phyloP scores from a whole-genome alignment of 345 rosid species.

The Populus deltoides region DNA sequence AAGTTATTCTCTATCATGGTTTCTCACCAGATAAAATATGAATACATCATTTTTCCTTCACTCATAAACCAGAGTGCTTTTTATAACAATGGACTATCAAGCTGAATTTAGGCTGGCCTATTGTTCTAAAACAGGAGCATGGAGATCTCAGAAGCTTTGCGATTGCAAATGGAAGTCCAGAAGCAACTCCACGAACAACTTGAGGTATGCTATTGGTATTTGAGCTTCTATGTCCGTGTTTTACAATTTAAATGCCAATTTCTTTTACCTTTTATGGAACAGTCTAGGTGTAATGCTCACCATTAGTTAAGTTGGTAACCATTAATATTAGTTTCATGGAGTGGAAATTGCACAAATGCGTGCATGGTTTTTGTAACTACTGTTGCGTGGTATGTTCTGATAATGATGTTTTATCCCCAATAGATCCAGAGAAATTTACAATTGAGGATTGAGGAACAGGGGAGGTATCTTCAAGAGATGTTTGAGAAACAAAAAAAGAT shows the following conservation, averaged over 20 bases:
- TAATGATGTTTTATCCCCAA: background rate
- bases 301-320: background rate
- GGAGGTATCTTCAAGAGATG: slow-evolving; percentile 59
- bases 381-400: background rate
- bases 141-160: slow-evolving; percentile 74
- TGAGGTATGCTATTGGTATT: slow-evolving; percentile 51
- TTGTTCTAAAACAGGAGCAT: slow-evolving; percentile 40
- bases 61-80: background rate
- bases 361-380: background rate
- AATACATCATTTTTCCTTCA: background rate
- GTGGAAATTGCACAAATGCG: background rate
- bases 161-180: slow-evolving; percentile 92
- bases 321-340: background rate
- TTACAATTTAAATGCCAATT: background rate
- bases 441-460: slow-evolving; percentile 76
- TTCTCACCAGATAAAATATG: background rate
- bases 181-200: slow-evolving; percentile 93
- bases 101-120: slow-evolving; percentile 3
- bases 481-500: slow-evolving; percentile 56
- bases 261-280: background rate
- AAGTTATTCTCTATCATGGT: slow-evolving; percentile 21
- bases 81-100: background rate
- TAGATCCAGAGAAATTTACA: slow-evolving; percentile 89
- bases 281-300: background rate
- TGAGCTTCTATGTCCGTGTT: slow-evolving; percentile 8